Evolutionary conservation across 352 stramenopile species (phyloP), one percentile per base, ranked within the genome.

Genomic region (Plasmopara muralis): DNA sequence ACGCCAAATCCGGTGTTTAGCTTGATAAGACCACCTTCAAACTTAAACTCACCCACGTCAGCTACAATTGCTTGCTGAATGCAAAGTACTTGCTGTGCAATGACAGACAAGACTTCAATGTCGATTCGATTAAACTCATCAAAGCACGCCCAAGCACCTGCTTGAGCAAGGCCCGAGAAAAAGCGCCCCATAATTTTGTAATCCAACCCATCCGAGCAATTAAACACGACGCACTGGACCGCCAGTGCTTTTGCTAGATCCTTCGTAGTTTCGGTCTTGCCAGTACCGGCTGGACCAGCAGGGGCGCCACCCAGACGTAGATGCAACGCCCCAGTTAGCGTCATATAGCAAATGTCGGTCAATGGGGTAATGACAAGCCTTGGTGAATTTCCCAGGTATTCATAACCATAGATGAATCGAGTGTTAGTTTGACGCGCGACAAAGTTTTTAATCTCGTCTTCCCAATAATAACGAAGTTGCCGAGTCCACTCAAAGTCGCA

Each of bases 101-200:
- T 98, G 15, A 98, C 93, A 16, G 87, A 97, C 5, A 98, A 54
- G 18, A 97, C 93, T 57, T 98, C 93, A 44, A 98, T 97, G 61
- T 98, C 91, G 43, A 98, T 97, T 18, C 93, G 89, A 57, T 98
- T 98, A 63, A 98, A 98, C 63, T 98, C 93, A 54, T 98, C 93
- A 64, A 98, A 98, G 66, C 93, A 98, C 7, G 89, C 92, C 93
- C 93, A 98, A 7, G 93, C 89, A 5, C 91, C 91, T 4, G 89
- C 85, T 52, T 97, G 90, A 2, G 90, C 91, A 0, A 97, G 67
- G 13, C 93, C 93, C 0, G 91, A 97, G 69, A 97, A 98, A 68
- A 98, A 98, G 0, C 92, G 66, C 0, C 93, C 93, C 93, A 98
- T 98, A 63, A 98, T 97, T 62, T 97, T 97, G 70, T 97, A 98